Evolutionary conservation across 805 yeast genomes (phyloP).

Genomic region (Henningerozyma blattae): DNA sequence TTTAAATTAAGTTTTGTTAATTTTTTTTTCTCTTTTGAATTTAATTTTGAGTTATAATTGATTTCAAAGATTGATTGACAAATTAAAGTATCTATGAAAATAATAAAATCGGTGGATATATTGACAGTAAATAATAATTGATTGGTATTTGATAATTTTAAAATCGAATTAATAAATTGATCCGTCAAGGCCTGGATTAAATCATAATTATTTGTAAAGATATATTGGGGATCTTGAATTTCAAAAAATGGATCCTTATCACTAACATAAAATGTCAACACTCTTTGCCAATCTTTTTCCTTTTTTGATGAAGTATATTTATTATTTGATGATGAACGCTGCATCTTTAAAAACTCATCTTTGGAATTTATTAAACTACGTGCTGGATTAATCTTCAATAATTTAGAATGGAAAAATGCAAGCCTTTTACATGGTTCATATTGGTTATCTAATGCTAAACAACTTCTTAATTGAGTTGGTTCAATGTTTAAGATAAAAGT

Average conservation of each 20-base stretch:
- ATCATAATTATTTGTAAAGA: conserved; percentile 10
- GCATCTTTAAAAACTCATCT: no score
- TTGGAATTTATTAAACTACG: no score
- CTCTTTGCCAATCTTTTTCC: conserved; percentile 20
- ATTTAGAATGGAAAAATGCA: conserved; percentile 41
- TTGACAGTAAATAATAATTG: conserved; percentile 6
- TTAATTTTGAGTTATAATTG: conserved; percentile 2
- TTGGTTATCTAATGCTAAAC: conserved; percentile 73
- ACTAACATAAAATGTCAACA: conserved; percentile 30
- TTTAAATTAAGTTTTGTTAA: no score
- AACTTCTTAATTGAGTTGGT: conserved; percentile 47
- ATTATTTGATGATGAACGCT: no score
- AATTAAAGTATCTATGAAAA: conserved; percentile 9
- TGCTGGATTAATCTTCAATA: conserved; percentile 25
- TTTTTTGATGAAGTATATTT: no score
- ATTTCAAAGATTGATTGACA: conserved; percentile 12
- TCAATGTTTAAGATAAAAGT: conserved; percentile 41
- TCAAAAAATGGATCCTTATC: conserved; percentile 30
- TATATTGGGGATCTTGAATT: conserved; percentile 2
- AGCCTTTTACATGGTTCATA: conserved; percentile 42
- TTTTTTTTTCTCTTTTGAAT: conserved; percentile 2
- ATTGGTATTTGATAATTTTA: no score
- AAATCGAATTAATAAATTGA: conserved; percentile 3
- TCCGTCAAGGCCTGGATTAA: conserved; percentile 3
- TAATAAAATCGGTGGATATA: conserved; percentile 13